Conservation (phyloP, 2,329 filamentous ascomycete species). For the Leptographium procerum region DNA sequence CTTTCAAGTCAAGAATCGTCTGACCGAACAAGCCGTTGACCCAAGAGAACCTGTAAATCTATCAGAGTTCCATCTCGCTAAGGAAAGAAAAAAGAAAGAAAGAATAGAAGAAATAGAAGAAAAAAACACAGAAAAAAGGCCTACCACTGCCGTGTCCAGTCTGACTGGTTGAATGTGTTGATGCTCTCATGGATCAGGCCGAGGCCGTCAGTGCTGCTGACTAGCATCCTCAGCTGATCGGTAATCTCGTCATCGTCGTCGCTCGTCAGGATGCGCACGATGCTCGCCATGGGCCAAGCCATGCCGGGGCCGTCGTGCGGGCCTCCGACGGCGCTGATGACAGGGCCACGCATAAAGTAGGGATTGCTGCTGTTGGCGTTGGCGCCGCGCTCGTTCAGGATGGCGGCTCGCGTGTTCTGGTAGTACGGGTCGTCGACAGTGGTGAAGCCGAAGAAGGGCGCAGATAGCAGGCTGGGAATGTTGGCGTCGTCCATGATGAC, state of each 20-base stretch:
- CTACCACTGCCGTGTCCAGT: slow-evolving; percentile 34
- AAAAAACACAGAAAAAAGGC: slow-evolving; percentile 5
- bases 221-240: slow-evolving; percentile 47
- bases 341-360: slow-evolving; percentile 47
- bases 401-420: slow-evolving; percentile 61
- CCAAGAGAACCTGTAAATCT: slow-evolving; percentile 85
- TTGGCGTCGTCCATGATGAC: slow-evolving; percentile 59
- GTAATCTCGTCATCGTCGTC: slow-evolving; percentile 65
- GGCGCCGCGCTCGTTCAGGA: slow-evolving; percentile 37
- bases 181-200: slow-evolving; percentile 76
- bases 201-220: slow-evolving; percentile 59
- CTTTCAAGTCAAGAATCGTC: slow-evolving; percentile 64
- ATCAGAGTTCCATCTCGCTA: too few species aligned
- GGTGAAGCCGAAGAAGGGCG: slow-evolving; percentile 50
- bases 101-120: too few species aligned
- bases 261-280: slow-evolving; percentile 69
- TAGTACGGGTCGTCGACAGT: slow-evolving; percentile 51
- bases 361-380: slow-evolving; percentile 64
- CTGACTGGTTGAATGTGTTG: slow-evolving; percentile 45
- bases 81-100: too few species aligned
- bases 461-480: slow-evolving; percentile 49
- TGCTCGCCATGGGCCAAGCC: slow-evolving; percentile 80
- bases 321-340: slow-evolving; percentile 39
- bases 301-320: slow-evolving; percentile 50
- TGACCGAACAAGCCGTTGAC: slow-evolving; percentile 84